Conservation (phyloP, 2,329 filamentous ascomycete species). For the Fusarium fujikuroi region DNA sequence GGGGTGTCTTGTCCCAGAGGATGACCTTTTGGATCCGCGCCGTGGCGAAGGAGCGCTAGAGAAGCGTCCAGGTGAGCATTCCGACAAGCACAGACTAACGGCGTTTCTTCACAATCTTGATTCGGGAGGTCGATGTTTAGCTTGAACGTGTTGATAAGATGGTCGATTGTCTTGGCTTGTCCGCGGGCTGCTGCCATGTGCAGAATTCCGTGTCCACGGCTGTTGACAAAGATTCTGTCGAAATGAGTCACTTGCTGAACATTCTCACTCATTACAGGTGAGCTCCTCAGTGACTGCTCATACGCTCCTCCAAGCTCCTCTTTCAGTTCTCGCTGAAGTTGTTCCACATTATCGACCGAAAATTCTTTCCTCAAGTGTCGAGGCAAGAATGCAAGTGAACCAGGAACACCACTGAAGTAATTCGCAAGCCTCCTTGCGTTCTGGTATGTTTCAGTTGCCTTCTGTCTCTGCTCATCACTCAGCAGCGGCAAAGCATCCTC, state of each 20-base stretch:
- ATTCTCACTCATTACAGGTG: accelerated
- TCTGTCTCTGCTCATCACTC: not conserved
- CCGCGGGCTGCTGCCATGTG: not conserved
- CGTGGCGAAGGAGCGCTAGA: not conserved
- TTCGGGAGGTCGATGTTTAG: not conserved
- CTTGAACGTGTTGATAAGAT: not conserved
- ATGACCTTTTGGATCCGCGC: not conserved
- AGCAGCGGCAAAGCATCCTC: not conserved
- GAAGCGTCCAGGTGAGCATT: not conserved
- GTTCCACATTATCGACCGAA: not conserved
- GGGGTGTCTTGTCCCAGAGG: not conserved
- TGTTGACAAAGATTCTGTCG: not conserved
- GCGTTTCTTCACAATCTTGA: not conserved
- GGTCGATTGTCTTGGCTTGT: not conserved
- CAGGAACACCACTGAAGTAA: not conserved
- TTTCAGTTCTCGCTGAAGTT: not conserved
- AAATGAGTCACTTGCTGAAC: accelerated
- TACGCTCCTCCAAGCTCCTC: not conserved
- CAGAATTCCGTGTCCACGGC: not conserved
- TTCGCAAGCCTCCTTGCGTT: not conserved
- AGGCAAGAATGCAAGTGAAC: not conserved
- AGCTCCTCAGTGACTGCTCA: not conserved
- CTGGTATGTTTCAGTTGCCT: not conserved
- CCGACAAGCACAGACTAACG: not conserved
- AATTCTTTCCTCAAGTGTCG: not conserved